Base-by-base conservation (phyloP, 2,329 filamentous ascomycete genomes). In the Trichocomaceae sp. region DNA sequence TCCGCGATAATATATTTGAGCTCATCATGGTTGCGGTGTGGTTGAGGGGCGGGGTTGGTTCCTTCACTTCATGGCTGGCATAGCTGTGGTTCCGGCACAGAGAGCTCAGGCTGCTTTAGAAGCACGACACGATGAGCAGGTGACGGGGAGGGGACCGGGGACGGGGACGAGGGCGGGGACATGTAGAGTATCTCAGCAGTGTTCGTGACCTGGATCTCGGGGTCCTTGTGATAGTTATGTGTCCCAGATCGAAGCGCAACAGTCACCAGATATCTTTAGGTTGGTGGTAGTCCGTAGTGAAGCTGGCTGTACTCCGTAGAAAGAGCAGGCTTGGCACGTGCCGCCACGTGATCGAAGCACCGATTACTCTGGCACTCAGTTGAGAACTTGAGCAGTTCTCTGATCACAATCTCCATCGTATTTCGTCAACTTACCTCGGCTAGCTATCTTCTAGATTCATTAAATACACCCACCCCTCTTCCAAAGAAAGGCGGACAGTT, bases 1-100 rank as follows among this genome's bases (percentile, higher is more conserved):
- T 68, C 6, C 72, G 70, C 15, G 72, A 73, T 31, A 74, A 59
- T 47, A 73, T 62, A 59, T 73, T 74, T 29, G 71, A 74, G 58
- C 69, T 66, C 70, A 73, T 73, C 69, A 71, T 73, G 50, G 62
- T 69, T 42, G 54, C 33, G 46, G n/a, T 42, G 54, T 29, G 46
- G n/a, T 50, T 35, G 31, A 23, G 10, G 48, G 17, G n/a, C 26
- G 33, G n/a, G 13, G 33, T 42, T 23, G 13, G 33, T 42, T 23
- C 39, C 44, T 19, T 51, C 22, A 51, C 44, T 51, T 55, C 54
- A 55, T 55, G 48, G 22, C 54, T 29, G 12, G 31, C 31, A 35
- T 35, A 35, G 31, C 31, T 35, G 31, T 23, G 26, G 41, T n/a
- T 48, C 9, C 22, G 42, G 22, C 33, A 13, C 23, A 39, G 50